Conservation (phyloP, 306 rosid genomes). For the Prosopis cineraria region DNA sequence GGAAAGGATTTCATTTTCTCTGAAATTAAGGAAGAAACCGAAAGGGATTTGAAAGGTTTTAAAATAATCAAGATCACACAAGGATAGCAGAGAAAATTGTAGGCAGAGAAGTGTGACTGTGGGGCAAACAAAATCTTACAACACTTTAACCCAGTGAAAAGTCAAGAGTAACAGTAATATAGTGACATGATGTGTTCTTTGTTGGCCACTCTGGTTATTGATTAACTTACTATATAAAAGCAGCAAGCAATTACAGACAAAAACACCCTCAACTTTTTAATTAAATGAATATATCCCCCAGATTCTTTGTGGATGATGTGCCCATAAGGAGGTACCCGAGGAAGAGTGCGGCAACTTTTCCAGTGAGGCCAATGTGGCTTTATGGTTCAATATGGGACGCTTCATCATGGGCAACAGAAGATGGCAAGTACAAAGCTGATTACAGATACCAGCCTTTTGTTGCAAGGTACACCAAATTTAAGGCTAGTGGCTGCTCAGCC, state of each 20-base stretch:
- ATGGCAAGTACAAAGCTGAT: slow-evolving; percentile 97
- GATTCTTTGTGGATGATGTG: slow-evolving; percentile 95
- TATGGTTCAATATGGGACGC: slow-evolving; percentile 99
- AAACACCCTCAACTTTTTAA: not conserved
- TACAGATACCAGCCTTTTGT: slow-evolving; percentile 90
- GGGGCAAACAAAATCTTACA: slow-evolving; percentile 39
- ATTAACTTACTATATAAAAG: not conserved
- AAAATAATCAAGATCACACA: slow-evolving; percentile 36
- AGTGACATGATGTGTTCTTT: not conserved
- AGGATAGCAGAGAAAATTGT: too few relatives aligned
- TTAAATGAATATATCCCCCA: slow-evolving; percentile 42
- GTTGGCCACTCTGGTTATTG: not conserved
- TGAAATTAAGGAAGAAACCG: slow-evolving; percentile 29
- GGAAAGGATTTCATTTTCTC: slow-evolving; percentile 29
- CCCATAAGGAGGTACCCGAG: slow-evolving; percentile 90
- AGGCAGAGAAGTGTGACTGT: slow-evolving; percentile 29
- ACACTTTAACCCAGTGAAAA: slow-evolving; percentile 12
- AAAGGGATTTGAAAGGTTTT: slow-evolving; percentile 21
- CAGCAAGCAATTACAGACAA: slow-evolving; percentile 3
- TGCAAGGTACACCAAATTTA: slow-evolving; percentile 73
- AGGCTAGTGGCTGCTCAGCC: slow-evolving; percentile 86
- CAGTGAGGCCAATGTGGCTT: slow-evolving; percentile 95
- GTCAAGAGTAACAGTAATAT: slow-evolving; percentile 35
- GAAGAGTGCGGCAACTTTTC: slow-evolving; percentile 76
- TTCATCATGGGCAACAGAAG: slow-evolving; percentile 99